These are phyloP conservation scores for Knufia fluminis DNA, from an alignment of 2,329 filamentous ascomycete species.

Conservation along the genomic window DNA sequence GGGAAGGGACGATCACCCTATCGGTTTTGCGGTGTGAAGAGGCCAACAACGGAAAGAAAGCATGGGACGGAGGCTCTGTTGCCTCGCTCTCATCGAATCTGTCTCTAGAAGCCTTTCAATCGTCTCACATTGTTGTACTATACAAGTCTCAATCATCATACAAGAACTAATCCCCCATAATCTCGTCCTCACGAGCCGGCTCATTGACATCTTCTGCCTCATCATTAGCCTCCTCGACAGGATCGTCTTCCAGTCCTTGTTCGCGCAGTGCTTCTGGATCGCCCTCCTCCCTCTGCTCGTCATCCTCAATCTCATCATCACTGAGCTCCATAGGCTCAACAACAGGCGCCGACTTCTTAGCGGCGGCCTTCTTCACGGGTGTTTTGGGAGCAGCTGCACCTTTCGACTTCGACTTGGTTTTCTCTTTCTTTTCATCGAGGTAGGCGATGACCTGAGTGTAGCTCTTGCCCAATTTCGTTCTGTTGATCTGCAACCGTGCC, in stretches of 20 bases:
- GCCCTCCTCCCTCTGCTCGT: slow-evolving; percentile 9
- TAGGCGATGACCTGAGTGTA: slow-evolving; percentile 76
- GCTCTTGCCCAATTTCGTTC: slow-evolving; percentile 68
- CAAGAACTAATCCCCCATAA: slow-evolving; percentile 22
- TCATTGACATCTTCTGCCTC: slow-evolving; percentile 7
- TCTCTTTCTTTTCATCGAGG: slow-evolving; percentile 58
- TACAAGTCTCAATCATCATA: neutral
- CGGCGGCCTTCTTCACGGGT: slow-evolving; percentile 8
- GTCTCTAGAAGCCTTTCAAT: neutral
- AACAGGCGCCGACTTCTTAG: slow-evolving; percentile 11
- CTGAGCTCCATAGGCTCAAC: slow-evolving; percentile 19
- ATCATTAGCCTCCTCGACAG: slow-evolving; percentile 9
- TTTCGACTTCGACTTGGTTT: slow-evolving; percentile 17
- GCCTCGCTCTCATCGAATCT: neutral
- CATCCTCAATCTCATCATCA: slow-evolving; percentile 21
- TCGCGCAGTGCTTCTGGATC: slow-evolving; percentile 6
- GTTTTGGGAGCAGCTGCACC: slow-evolving; percentile 7
- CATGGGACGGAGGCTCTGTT: too few relatives aligned
- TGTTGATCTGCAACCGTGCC: slow-evolving; percentile 68
- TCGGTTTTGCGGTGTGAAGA: too few relatives aligned
- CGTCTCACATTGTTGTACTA: neutral
- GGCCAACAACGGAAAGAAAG: too few relatives aligned
- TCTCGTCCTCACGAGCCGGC: slow-evolving; percentile 17
- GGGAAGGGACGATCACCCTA: too few relatives aligned
- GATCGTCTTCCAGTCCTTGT: slow-evolving; percentile 13